A percentile compares a stretch with the other conserved stretches of the same genome.
Evolutionary conservation across 2,329 filamentous ascomycete genomes (phyloP).

Genomic region (Keithomyces neogunnii): DNA sequence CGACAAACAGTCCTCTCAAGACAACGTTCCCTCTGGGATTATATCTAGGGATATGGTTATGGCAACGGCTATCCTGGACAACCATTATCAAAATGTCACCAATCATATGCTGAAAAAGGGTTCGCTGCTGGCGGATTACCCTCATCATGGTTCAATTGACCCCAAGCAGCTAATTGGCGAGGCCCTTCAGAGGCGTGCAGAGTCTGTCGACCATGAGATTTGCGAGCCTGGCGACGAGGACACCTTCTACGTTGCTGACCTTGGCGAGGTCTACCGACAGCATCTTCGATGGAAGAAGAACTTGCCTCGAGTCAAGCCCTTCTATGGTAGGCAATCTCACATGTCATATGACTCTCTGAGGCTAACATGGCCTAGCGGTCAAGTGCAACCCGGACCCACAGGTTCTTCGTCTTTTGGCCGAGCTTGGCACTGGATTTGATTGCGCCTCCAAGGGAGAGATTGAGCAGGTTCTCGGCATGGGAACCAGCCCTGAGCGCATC

Average conservation of each 20-base stretch:
- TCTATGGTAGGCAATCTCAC: conserved; percentile 62
- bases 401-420: conserved; percentile 79
- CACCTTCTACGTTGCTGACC: conserved; percentile 95
- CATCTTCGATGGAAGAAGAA: conserved; percentile 97
- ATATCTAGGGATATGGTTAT: conserved; percentile 52
- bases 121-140: conserved; percentile 27
- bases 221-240: conserved; percentile 94
- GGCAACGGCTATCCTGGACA: conserved; percentile 52
- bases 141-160: conserved; percentile 28
- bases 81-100: conserved; percentile 40
- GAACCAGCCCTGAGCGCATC: conserved; percentile 80
- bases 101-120: conserved; percentile 39
- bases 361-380: conserved; percentile 54
- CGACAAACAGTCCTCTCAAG: background rate
- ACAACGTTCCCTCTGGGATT: conserved; percentile 2
- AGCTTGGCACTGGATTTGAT: conserved; percentile 90
- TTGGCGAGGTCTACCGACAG: conserved; percentile 98
- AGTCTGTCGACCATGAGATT: conserved; percentile 73
- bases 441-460: conserved; percentile 98
- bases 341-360: background rate
- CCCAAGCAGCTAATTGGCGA: conserved; percentile 79
- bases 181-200: conserved; percentile 77
- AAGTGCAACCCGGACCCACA: conserved; percentile 96
- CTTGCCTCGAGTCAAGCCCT: conserved; percentile 84
- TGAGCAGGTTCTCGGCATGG: conserved; percentile 77